Conservation (phyloP, 805 yeast species). For the Debaryomyces maramus region DNA sequence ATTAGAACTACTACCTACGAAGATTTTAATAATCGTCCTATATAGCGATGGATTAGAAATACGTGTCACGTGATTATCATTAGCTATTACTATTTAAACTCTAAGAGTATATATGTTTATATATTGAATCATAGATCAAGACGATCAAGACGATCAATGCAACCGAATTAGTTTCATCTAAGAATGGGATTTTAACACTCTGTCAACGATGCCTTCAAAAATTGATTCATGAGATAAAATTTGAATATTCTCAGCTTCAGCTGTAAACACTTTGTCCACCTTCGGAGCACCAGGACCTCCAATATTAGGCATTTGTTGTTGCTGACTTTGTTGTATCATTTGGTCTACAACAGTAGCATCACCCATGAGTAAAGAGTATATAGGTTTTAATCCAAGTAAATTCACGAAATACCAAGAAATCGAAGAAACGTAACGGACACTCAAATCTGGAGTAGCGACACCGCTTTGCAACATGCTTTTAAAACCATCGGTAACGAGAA, state of each 20-base stretch:
- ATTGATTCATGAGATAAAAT: constrained; percentile 53
- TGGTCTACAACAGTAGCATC: constrained; percentile 47
- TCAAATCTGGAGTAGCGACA: constrained; percentile 77
- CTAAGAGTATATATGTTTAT: no score
- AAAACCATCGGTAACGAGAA: constrained; percentile 85
- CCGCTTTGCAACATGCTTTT: constrained; percentile 92
- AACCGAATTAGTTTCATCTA: neutral
- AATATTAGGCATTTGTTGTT: constrained; percentile 39
- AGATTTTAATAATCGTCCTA: no score
- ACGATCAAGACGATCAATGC: no score
- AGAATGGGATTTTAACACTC: no score
- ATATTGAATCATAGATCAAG: no score
- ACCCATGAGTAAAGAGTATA: constrained; percentile 68
- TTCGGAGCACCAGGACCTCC: constrained; percentile 63
- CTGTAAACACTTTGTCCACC: constrained; percentile 59
- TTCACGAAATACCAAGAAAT: constrained; percentile 96
- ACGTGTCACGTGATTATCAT: constrained; percentile 1
- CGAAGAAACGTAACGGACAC: constrained; percentile 89
- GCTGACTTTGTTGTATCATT: constrained; percentile 43
- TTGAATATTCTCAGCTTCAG: constrained; percentile 74
- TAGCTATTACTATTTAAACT: neutral
- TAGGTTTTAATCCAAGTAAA: constrained; percentile 77
- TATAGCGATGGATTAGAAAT: constrained; percentile 4
- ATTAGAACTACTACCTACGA: no score
- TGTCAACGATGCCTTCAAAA: constrained; percentile 59